Base-by-base conservation (phyloP, 2,329 filamentous ascomycete genomes). In the Kalaharituber pfeilii region DNA sequence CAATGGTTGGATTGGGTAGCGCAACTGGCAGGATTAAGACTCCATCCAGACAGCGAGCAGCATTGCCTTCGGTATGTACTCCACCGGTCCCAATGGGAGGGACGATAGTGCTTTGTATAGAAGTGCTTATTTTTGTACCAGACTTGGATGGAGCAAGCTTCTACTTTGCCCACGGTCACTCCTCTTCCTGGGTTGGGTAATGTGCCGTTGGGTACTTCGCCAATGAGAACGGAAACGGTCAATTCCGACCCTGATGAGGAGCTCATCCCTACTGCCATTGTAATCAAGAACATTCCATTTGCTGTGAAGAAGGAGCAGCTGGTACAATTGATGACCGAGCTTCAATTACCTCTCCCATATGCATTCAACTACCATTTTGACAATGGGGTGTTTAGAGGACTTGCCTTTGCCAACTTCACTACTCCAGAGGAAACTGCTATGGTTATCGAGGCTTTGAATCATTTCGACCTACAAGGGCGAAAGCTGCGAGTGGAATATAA, bases 281-380 rank as follows among this genome's bases (percentile, higher is more conserved):
- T 98, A 56, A 96, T 98, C 71, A 98, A 98, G 73, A 98, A 98
- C 67, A 98, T 98, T 33, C 91, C 93, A 0, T 98, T 98, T 68
- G 91, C 93, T 26, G 87, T 96, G 55, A 88, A 94, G 69, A 96
- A 96, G 71, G 91, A 98, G 70, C 86, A 89, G 64, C 75, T 98
- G 36, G 86, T 94, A 29, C 80, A 82, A 59, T 76, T 95, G 62
- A 98, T 98, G 91, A 85, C 88, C 7, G 86, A 94, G 20, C 79
- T 96, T 76, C 84, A 86, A 62, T 77, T 98, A 36, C 91, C 91
- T 1, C 79, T 96, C 62, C 91, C 91, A 0, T 98, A 98, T 66
- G 91, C 91, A 11, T 98, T 98, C 75, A 98, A 98, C 73, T 96
- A 98, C 66, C 91, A 98, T 69, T 98, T 98, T 66, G 91, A 98